phyloP scores from a whole-genome alignment of 2,329 filamentous ascomycete species.

The Exserohilum turcica region DNA sequence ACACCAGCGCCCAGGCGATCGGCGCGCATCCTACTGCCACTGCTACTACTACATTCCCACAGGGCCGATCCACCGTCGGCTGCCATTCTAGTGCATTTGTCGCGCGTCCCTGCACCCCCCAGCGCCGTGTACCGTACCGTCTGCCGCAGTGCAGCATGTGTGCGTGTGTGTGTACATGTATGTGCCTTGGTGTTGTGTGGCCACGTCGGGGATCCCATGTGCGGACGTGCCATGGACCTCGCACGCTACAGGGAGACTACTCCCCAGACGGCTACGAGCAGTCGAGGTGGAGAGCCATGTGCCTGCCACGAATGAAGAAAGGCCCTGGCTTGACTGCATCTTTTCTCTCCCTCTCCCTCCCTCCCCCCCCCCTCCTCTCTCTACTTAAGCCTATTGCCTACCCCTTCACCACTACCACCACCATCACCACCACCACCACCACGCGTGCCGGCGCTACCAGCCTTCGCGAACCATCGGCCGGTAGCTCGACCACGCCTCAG shows the following conservation, averaged over 20 bases:
- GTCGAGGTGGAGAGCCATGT: constrained; percentile 3
- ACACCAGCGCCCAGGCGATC: constrained; percentile 19
- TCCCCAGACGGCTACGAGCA: constrained; percentile 2
- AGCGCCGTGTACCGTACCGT: neutral
- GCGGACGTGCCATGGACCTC: constrained; percentile 17
- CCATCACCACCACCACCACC: too few species aligned
- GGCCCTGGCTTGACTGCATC: too few species aligned
- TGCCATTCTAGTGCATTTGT: constrained; percentile 6
- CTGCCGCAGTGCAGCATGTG: neutral
- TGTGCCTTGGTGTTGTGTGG: constrained; percentile 9
- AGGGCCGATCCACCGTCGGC: constrained; percentile 24
- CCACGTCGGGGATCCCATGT: constrained; percentile 30
- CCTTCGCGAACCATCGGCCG: neutral
- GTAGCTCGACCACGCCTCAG: neutral
- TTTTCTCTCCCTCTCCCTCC: neutral
- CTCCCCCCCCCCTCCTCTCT: neutral
- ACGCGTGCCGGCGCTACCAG: neutral
- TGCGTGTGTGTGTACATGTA: too few species aligned
- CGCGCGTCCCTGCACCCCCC: neutral
- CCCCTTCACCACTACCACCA: too few species aligned
- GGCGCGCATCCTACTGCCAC: constrained; percentile 23
- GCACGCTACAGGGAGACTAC: constrained; percentile 18
- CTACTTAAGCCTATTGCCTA: too few species aligned
- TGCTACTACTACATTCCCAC: too few species aligned
- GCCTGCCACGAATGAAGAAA: neutral